Evolutionary conservation across 2,329 filamentous ascomycete species (phyloP).

Genomic region (Penicillium thymicola): DNA sequence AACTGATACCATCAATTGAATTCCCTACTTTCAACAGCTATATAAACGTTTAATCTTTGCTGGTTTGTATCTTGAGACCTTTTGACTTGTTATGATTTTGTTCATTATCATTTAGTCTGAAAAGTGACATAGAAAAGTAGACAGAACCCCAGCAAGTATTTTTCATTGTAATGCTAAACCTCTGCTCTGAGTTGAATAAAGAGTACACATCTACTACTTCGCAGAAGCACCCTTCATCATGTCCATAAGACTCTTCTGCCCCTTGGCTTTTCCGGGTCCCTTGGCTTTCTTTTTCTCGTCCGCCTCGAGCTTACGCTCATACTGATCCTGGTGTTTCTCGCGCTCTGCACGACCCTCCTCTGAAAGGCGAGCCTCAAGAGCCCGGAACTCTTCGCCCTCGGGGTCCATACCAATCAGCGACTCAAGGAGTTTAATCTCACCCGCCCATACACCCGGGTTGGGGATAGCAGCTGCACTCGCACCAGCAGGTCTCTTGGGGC

Average conservation of each 20-base stretch:
- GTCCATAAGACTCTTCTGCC: slow-evolving; percentile 35
- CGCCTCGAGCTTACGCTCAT: slow-evolving; percentile 68
- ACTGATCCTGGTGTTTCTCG: slow-evolving; percentile 71
- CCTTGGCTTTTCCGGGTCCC: slow-evolving; percentile 37
- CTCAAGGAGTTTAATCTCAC: slow-evolving; percentile 93
- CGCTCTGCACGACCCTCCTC: slow-evolving; percentile 68
- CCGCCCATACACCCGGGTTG: slow-evolving; percentile 81
- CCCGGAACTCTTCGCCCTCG: slow-evolving; percentile 68
- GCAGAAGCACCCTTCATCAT: slow-evolving; percentile 30
- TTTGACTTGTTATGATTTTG: background rate
- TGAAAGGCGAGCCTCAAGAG: slow-evolving; percentile 63
- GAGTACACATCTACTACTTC: slow-evolving; percentile 1
- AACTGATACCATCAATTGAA: slow-evolving; percentile 24
- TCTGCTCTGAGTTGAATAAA: background rate
- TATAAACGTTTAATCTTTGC: background rate
- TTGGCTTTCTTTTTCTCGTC: slow-evolving; percentile 49
- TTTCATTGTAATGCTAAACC: background rate
- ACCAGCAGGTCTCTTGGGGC: slow-evolving; percentile 19
- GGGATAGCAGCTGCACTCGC: slow-evolving; percentile 52
- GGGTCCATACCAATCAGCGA: slow-evolving; percentile 79
- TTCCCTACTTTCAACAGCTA: slow-evolving; percentile 5
- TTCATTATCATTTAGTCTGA: background rate
- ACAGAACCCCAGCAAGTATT: background rate
- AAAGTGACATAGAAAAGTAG: background rate
- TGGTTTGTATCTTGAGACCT: background rate